phyloP scores from a whole-genome alignment of 192 early-diverging fungal species.

The Umbelopsis vinacea region DNA sequence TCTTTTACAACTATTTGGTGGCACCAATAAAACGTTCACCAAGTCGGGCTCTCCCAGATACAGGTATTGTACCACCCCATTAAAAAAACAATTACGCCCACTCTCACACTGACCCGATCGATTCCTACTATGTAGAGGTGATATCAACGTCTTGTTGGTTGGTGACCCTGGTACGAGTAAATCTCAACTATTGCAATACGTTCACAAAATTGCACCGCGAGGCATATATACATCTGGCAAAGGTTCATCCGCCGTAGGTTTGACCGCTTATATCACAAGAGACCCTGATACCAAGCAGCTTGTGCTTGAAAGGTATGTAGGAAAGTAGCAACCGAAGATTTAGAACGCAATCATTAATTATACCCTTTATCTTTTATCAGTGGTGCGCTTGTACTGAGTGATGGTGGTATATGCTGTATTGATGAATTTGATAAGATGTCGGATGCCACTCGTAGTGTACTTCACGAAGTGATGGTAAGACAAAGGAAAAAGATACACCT shows the following conservation, averaged over 20 bases:
- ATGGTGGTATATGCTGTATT: constrained; percentile 97
- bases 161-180: constrained; percentile 97
- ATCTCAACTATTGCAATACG: constrained; percentile 91
- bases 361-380: constrained; percentile 39
- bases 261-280: constrained; percentile 94
- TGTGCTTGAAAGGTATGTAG: constrained; percentile 82
- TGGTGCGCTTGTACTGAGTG: constrained; percentile 93
- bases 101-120: too few relatives aligned
- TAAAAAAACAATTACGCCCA: too few relatives aligned
- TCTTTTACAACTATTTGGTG: constrained; percentile 95
- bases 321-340: neutral
- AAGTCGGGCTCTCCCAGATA: constrained; percentile 68
- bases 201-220: constrained; percentile 92
- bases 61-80: constrained; percentile 14
- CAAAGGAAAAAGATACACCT: constrained; percentile 1
- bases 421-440: constrained; percentile 99
- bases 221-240: constrained; percentile 98
- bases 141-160: constrained; percentile 93
- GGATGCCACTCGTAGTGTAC: constrained; percentile 87
- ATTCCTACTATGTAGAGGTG: constrained; percentile 60
- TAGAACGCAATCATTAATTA: neutral
- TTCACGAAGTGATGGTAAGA: constrained; percentile 96
- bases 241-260: constrained; percentile 92
- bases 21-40: constrained; percentile 81
- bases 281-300: constrained; percentile 96